A percentile compares a stretch with the other conserved stretches of the same genome.
Evolutionary conservation across 108 stramenopile genomes (phyloP).

Genomic region (Poteriospumella lacustris): DNA sequence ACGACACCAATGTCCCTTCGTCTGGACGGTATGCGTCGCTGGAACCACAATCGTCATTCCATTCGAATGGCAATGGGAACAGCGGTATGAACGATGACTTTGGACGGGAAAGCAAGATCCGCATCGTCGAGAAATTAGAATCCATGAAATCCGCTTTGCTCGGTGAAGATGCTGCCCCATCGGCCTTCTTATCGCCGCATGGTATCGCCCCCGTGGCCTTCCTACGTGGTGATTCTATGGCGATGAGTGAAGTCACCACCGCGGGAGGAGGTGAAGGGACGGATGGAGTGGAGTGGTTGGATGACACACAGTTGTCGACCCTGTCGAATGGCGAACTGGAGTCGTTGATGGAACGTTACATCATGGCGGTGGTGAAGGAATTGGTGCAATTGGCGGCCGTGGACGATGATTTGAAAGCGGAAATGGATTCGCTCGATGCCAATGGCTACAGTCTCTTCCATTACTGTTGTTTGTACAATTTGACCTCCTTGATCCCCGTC

Average conservation of each 20-base stretch:
- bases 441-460: slow-evolving; percentile 40
- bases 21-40: background rate
- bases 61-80: too few species aligned
- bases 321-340: slow-evolving; percentile 47
- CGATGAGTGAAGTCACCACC: background rate
- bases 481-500: slow-evolving; percentile 39
- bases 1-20: background rate
- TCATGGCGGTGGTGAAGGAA: slow-evolving; percentile 47
- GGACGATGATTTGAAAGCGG: slow-evolving; percentile 29
- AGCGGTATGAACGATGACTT: too few species aligned
- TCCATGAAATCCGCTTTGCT: slow-evolving; percentile 9
- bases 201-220: too few species aligned
- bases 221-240: background rate
- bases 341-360: slow-evolving; percentile 46
- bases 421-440: slow-evolving; percentile 40
- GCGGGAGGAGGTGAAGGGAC: slow-evolving; percentile 15
- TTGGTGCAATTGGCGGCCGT: slow-evolving; percentile 28
- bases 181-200: background rate
- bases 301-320: slow-evolving; percentile 36
- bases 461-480: slow-evolving; percentile 49
- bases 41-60: background rate
- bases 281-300: slow-evolving; percentile 33
- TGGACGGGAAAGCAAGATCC: slow-evolving; percentile 40
- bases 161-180: slow-evolving; percentile 21
- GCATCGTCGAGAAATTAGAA: slow-evolving; percentile 45